A percentile compares a stretch with the other conserved stretches of the same genome.
Conservation (phyloP, 2,329 filamentous ascomycete species). For the Diplocarpon mali region DNA sequence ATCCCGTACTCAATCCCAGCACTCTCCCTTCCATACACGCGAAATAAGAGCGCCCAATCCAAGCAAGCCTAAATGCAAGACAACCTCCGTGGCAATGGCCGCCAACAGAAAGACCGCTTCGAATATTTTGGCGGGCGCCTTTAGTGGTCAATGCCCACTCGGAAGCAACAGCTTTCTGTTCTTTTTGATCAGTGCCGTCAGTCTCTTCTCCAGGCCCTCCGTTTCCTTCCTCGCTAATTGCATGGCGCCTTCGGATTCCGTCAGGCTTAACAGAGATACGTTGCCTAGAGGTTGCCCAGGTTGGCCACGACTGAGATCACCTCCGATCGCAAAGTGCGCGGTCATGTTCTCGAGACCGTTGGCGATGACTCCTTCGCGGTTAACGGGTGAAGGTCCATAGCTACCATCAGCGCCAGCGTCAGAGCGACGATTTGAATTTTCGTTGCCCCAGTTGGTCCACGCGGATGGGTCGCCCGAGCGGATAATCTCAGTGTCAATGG, state of each 20-base stretch:
- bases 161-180: conserved; percentile 44
- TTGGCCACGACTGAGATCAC: conserved; percentile 18
- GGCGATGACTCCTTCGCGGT: conserved; percentile 23
- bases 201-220: conserved; percentile 49
- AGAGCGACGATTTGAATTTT: conserved; percentile 8
- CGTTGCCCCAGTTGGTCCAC: conserved; percentile 24
- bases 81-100: conserved; percentile 3
- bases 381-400: conserved; percentile 11
- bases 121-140: background rate
- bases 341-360: conserved; percentile 26
- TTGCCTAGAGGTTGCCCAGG: conserved; percentile 21
- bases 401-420: conserved; percentile 14
- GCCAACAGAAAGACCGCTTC: background rate
- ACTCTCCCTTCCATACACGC: conserved; percentile 1
- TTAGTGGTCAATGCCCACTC: conserved; percentile 23
- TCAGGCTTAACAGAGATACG: conserved; percentile 44
- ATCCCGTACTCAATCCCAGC: background rate
- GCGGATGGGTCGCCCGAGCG: conserved; percentile 18
- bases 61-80: conserved; percentile 2
- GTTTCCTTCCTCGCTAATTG: conserved; percentile 44
- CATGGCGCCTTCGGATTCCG: conserved; percentile 49
- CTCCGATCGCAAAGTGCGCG: conserved; percentile 23
- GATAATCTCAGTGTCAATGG: conserved; percentile 22
- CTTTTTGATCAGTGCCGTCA: conserved; percentile 48
- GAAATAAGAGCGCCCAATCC: background rate